Evolutionary conservation across 202 grass and related monocot species (phyloP).

Genomic region (Brachypodium distachyon): DNA sequence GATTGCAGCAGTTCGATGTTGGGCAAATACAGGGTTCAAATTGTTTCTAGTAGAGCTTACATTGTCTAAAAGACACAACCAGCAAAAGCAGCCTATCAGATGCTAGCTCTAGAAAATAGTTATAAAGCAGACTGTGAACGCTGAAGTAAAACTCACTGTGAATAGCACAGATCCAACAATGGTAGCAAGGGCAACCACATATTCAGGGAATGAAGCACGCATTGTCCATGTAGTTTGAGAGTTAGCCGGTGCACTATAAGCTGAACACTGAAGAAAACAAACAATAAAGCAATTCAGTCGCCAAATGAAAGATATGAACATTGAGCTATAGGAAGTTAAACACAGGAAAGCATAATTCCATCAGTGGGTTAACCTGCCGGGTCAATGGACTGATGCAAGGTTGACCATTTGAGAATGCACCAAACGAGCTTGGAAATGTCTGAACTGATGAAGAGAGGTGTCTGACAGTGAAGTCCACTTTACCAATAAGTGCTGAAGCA

Average conservation of each 20-base stretch:
- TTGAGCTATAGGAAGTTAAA: neutral
- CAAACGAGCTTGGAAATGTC: slow-evolving; percentile 59
- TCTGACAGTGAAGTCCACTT: slow-evolving; percentile 97
- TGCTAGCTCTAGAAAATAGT: neutral
- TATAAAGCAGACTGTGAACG: neutral
- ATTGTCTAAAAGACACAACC: neutral
- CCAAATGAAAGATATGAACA: neutral
- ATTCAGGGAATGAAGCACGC: slow-evolving; percentile 86
- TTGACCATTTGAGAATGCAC: slow-evolving; percentile 57
- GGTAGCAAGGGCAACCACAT: slow-evolving; percentile 89
- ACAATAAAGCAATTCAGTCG: neutral
- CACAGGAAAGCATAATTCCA: neutral
- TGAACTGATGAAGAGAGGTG: slow-evolving; percentile 77
- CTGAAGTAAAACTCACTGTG: slow-evolving; percentile 47
- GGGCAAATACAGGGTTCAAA: neutral
- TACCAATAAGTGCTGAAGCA: slow-evolving; percentile 69
- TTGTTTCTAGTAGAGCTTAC: neutral
- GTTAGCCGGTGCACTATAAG: slow-evolving; percentile 48
- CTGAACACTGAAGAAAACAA: slow-evolving; percentile 53
- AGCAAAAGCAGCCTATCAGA: neutral
- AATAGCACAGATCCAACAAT: slow-evolving; percentile 96
- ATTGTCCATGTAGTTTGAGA: slow-evolving; percentile 93
- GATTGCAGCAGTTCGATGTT: neutral
- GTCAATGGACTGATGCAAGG: slow-evolving; percentile 53
- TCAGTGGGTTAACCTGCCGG: slow-evolving; percentile 28